phyloP scores from a whole-genome alignment of 257 asterid species.

The Plectranthus barbatus region DNA sequence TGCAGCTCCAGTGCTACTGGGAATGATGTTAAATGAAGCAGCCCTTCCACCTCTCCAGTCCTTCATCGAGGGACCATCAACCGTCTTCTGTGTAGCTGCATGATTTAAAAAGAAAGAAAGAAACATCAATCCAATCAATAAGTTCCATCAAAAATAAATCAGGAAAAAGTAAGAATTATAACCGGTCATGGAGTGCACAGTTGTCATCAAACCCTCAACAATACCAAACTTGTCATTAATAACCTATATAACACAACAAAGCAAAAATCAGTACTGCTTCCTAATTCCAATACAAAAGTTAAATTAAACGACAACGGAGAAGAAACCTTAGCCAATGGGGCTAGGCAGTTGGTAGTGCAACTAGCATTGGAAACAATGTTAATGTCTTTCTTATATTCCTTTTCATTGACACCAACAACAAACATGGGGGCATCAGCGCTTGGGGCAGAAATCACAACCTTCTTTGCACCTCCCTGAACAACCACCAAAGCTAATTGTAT shows the following conservation, averaged over 20 bases:
- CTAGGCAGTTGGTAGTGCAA: constrained; percentile 85
- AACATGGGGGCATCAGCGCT: constrained; percentile 84
- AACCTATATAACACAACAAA: constrained; percentile 33
- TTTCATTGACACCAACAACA: constrained; percentile 83
- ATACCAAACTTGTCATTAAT: constrained; percentile 76
- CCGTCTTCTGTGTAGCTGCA: constrained; percentile 46
- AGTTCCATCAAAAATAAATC: no score
- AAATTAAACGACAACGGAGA: no score
- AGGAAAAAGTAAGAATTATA: no score
- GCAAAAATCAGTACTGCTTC: no score
- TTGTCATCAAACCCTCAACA: constrained; percentile 67
- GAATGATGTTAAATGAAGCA: constrained; percentile 41
- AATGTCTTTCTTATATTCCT: constrained; percentile 64
- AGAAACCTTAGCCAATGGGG: constrained; percentile 73
- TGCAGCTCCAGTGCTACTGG: constrained; percentile 47
- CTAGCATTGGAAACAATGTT: constrained; percentile 85
- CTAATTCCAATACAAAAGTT: no score
- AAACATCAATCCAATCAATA: no score
- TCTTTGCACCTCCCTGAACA: constrained; percentile 71
- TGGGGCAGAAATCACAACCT: constrained; percentile 80
- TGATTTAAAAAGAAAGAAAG: no score
- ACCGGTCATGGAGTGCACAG: constrained; percentile 37
- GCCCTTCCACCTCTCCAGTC: constrained; percentile 46
- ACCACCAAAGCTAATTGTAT: no score
- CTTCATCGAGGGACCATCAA: constrained; percentile 43